Conservation (phyloP, 2,329 filamentous ascomycete species). For the Xylaria sp. region DNA sequence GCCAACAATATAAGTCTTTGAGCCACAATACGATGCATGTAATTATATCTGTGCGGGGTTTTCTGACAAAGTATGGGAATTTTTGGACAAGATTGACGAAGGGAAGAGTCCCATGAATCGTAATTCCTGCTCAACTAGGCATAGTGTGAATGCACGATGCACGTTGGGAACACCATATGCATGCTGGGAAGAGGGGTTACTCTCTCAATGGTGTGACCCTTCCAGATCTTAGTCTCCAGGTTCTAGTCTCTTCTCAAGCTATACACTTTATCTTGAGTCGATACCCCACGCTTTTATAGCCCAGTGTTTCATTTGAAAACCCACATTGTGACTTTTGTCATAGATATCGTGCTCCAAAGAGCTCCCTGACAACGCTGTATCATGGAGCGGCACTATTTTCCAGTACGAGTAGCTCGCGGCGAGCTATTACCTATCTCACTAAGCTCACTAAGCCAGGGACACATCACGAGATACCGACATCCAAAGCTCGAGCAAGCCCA, state of each 20-base stretch:
- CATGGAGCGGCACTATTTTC: background rate
- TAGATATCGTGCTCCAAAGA: background rate
- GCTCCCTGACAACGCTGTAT: background rate
- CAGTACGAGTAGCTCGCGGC: background rate
- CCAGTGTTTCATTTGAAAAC: background rate
- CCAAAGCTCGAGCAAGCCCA: background rate
- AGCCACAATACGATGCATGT: conserved; percentile 3
- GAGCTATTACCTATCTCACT: background rate
- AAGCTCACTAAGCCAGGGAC: too few relatives aligned
- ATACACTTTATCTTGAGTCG: background rate
- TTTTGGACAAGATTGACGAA: background rate
- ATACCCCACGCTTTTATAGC: background rate
- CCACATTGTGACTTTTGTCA: background rate
- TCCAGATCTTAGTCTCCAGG: background rate
- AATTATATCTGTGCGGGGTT: background rate
- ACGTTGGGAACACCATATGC: background rate
- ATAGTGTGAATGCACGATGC: background rate
- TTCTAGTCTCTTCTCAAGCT: too few relatives aligned
- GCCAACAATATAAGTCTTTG: background rate
- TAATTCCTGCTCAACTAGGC: background rate
- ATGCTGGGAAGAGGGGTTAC: background rate
- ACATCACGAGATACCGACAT: background rate
- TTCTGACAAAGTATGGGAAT: conserved; percentile 2
- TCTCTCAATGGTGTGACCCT: background rate
- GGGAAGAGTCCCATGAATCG: background rate